Base-by-base conservation (phyloP, 2,329 filamentous ascomycete species). In the Corinectria fuckeliana region DNA sequence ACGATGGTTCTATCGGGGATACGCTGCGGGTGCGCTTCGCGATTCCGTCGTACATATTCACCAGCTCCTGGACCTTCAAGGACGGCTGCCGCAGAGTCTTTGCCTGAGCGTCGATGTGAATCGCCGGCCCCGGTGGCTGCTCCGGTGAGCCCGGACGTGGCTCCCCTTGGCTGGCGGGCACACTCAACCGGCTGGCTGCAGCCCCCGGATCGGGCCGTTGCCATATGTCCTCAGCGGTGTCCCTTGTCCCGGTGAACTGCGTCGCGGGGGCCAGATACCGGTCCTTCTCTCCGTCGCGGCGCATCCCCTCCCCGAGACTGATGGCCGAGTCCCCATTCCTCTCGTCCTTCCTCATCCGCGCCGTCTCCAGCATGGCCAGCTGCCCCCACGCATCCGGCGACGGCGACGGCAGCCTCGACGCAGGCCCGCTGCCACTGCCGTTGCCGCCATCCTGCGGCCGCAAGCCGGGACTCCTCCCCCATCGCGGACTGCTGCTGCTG, bases 61-160 rank as follows among this genome's bases (percentile, higher is more conserved):
- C 82, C 21, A 85, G 71, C 47, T 80, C 79, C 53, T 82, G 80
- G 2, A 85, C 81, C 61, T 81, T 84, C 7, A 79, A 81, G 0
- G 68, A 64, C 5, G 64, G 44, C 50, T 78, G 70, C 32, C 68
- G 62, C 3, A 55, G 58, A n/a, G 56, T 30, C 18, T 62, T 48
- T 4, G 58, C 44, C n/a, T 55, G 56, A 5, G 51, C 60, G 16
- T 45, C 50, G 3, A 48, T 49, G 9, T 56, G 62, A 8, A 68
- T 48, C 13, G 68, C 66, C n/a, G 58, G 65, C 14, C 44, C 52
- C 7, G 68, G 64, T 6, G 44, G 45, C 14, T 50, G 52, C 10
- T 66, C 65, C 3, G 63, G 62, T 3, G 72, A 73, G 13, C 49
- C 58, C 5, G 66, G 51, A 14, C 61, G 56, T 3, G 28, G 51